Evolutionary conservation across 108 stramenopile species (phyloP).

Genomic region (Nitzschia sp.): DNA sequence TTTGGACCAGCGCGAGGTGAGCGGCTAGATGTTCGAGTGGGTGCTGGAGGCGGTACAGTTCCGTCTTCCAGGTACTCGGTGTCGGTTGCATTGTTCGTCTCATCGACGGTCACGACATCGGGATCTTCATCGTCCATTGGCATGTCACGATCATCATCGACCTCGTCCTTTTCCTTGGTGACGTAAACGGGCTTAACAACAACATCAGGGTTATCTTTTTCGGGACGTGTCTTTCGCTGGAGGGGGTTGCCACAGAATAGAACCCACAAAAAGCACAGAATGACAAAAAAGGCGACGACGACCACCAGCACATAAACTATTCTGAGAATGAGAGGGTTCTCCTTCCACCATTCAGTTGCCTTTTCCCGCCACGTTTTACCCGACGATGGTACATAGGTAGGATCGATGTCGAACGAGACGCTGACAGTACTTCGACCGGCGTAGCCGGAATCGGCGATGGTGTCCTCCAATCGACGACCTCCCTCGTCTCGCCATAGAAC

Average conservation of each 20-base stretch:
- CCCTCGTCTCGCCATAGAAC: not conserved
- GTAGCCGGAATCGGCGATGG: slow-evolving; percentile 9
- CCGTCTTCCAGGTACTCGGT: not conserved
- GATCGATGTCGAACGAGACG: slow-evolving; percentile 1
- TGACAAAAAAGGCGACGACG: slow-evolving; percentile 5
- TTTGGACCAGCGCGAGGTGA: not conserved
- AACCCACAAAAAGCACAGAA: slow-evolving; percentile 15
- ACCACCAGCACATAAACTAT: slow-evolving; percentile 11
- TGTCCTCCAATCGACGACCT: not conserved
- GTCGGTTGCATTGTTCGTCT: not conserved
- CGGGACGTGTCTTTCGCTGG: not conserved
- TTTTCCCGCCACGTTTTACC: slow-evolving; percentile 14
- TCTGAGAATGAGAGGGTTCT: slow-evolving; percentile 5
- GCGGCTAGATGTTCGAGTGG: too few species aligned
- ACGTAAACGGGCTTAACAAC: slow-evolving; percentile 9
- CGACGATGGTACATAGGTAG: slow-evolving; percentile 7
- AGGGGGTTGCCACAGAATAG: slow-evolving; percentile 17
- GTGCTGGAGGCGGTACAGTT: not conserved
- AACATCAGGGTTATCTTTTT: not conserved
- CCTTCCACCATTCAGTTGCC: slow-evolving; percentile 15
- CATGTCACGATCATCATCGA: not conserved
- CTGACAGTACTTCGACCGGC: slow-evolving; percentile 13
- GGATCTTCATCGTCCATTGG: not conserved
- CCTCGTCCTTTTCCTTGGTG: not conserved
- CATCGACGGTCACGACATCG: not conserved